Evolutionary conservation across 2,329 filamentous ascomycete species (phyloP), one percentile per base, ranked within the genome.

Genomic region (Alternaria ventricosa): DNA sequence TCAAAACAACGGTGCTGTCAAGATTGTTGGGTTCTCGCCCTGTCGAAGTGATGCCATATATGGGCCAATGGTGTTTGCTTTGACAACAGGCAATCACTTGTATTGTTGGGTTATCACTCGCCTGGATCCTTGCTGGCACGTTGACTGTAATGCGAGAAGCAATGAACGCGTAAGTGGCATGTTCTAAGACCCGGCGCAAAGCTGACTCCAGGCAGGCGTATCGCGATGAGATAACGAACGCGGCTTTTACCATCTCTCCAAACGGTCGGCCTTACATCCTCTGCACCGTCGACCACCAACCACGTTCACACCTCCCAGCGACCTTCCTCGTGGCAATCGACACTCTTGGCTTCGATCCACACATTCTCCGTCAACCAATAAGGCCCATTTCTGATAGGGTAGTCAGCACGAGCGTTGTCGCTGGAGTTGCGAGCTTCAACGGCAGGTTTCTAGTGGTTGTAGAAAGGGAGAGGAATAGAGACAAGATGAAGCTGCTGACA

Each of bases 311-410:
- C 23, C 44, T 68, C 23, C 27, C 61, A 3, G 65, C 57, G 22
- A 71, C 60, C n/a, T 73, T 72, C 51, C 63, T 73, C 15, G 60
- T 62, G 8, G 65, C 69, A 6, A 41, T 73, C 22, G 65, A 60
- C 11, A 49, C 33, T 4, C 49, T 59, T 3, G 33, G 51, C 13
- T 47, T 53, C 25, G 60, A 54, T 36, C 56, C 53, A 20, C 43
- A 59, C 18, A 22, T 20, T 18, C 30, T 51, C 10, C 59, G 50
- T 4, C 43, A 61, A 15, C 50, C 46, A 20, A 67, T 66, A 53
- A 67, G 33, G 9, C 49, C 59, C 23, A 57, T 70, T 23, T 50
- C 63, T 10, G 65, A 63, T 6, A 56, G 50, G 5, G 57, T 66
- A 8, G 45, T 63, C 1, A 58, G 68, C 1, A 36, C 65, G 30